A percentile compares a stretch with the other conserved stretches of the same genome.
These are phyloP conservation scores for Tetracladium setigerum DNA, from an alignment of 495 filamentous ascomycete genomes.

Conservation along the genomic window DNA sequence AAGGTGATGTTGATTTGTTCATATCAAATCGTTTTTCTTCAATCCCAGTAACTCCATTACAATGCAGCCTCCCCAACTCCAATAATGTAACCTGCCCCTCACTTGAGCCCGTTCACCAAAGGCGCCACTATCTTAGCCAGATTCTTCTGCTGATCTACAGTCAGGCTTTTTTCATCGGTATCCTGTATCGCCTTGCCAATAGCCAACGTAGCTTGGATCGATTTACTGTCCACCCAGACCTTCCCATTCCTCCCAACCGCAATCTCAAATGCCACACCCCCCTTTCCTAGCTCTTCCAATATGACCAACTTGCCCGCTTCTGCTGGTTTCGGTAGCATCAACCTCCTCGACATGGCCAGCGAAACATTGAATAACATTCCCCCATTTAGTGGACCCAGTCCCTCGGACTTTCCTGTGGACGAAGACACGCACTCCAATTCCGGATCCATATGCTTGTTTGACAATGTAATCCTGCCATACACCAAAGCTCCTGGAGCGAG, in stretches of 20 bases:
- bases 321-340: constrained; percentile 58
- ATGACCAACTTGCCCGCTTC: constrained; percentile 63
- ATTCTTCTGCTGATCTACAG: constrained; percentile 69
- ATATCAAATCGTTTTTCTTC: too few relatives aligned
- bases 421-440: constrained; percentile 86
- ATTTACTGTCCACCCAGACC: constrained; percentile 80
- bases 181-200: constrained; percentile 75
- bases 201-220: constrained; percentile 56
- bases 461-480: constrained; percentile 71
- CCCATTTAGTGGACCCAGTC: constrained; percentile 74
- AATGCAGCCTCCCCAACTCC: too few relatives aligned
- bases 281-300: constrained; percentile 75
- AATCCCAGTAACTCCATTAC: too few relatives aligned
- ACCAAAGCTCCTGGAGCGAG: constrained; percentile 68
- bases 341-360: constrained; percentile 68
- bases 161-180: constrained; percentile 62
- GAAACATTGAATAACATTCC: constrained; percentile 84
- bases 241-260: constrained; percentile 91
- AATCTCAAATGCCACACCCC: constrained; percentile 76
- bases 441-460: constrained; percentile 75
- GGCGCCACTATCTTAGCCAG: constrained; percentile 54
- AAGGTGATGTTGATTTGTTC: too few relatives aligned
- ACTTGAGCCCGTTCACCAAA: neutral
- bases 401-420: constrained; percentile 81
- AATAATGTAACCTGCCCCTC: neutral